Conservation (phyloP, 306 rosid genomes). For the Castanospermum australe region DNA sequence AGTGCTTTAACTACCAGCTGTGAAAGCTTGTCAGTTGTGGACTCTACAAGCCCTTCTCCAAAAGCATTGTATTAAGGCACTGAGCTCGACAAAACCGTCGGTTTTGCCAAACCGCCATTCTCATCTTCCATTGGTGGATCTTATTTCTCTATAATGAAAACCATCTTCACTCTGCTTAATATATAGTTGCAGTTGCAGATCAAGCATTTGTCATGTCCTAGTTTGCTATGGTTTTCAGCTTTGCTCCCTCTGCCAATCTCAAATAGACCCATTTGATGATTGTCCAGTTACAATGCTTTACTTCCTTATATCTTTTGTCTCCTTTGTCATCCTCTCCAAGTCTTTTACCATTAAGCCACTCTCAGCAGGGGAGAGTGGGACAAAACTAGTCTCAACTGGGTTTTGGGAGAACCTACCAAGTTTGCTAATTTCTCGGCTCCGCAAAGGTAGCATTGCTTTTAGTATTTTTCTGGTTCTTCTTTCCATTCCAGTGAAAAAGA, state of each 20-base stretch:
- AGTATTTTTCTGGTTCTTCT: slow-evolving; percentile 35
- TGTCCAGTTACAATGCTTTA: slow-evolving; percentile 63
- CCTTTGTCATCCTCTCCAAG: slow-evolving; percentile 70
- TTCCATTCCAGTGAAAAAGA: slow-evolving; percentile 38
- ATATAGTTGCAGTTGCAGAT: too few relatives aligned
- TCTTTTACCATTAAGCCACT: slow-evolving; percentile 53
- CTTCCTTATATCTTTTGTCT: slow-evolving; percentile 67
- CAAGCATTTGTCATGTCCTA: neutral
- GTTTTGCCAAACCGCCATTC: slow-evolving; percentile 31
- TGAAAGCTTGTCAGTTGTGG: slow-evolving; percentile 48
- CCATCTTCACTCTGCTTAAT: too few relatives aligned
- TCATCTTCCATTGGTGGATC: slow-evolving; percentile 43
- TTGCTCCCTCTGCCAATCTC: slow-evolving; percentile 23
- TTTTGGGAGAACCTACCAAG: slow-evolving; percentile 38
- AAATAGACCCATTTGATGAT: slow-evolving; percentile 16
- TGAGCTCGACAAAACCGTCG: neutral
- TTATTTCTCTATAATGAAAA: neutral
- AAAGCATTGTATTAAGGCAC: slow-evolving; percentile 18
- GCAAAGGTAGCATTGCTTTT: slow-evolving; percentile 34
- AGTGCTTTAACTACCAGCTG: slow-evolving; percentile 36
- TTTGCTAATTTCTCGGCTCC: slow-evolving; percentile 43
- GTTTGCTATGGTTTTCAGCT: slow-evolving; percentile 16
- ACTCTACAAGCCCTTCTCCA: slow-evolving; percentile 38
- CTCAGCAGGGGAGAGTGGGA: slow-evolving; percentile 33
- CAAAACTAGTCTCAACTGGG: slow-evolving; percentile 39